phyloP scores from a whole-genome alignment of 1,284 basidiomycete species.

The Boletus hoseneyae region DNA sequence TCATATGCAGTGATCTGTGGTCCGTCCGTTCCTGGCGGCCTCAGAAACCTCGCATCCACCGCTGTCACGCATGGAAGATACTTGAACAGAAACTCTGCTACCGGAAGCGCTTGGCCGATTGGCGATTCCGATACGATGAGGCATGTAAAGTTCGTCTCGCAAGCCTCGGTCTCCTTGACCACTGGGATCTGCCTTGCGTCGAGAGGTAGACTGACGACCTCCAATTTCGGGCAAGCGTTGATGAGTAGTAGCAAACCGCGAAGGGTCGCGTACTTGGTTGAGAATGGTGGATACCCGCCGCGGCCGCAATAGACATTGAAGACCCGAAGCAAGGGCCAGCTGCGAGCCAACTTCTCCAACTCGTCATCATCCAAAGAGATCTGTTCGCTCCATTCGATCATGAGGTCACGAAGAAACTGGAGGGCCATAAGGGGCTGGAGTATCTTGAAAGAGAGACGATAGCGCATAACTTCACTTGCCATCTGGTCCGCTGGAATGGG shows the following conservation, averaged over 20 bases:
- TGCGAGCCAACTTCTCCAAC: constrained; percentile 7
- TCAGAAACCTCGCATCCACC: constrained; percentile 6
- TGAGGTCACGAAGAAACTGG: constrained; percentile 4
- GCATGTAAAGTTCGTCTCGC: constrained; percentile 1
- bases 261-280: constrained; percentile 16
- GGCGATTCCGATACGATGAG: constrained; percentile 16
- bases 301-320: constrained; percentile 11
- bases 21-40: not conserved
- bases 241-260: constrained; percentile 13
- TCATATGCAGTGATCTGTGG: constrained; percentile 1
- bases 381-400: constrained; percentile 15
- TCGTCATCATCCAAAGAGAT: constrained; percentile 15
- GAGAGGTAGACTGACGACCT: constrained; percentile 7
- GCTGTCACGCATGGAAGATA: constrained; percentile 8
- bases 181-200: constrained; percentile 17
- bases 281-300: constrained; percentile 6
- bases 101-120: constrained; percentile 8
- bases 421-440: constrained; percentile 8
- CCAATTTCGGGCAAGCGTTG: constrained; percentile 2
- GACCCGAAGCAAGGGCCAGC: constrained; percentile 11
- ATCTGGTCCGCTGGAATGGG: constrained; percentile 6
- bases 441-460: constrained; percentile 11
- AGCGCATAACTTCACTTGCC: constrained; percentile 1
- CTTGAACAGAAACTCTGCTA: constrained; percentile 15
- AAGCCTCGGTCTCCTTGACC: not conserved